Conservation (phyloP, 169 alveolate species). For the Plasmodium inui region DNA sequence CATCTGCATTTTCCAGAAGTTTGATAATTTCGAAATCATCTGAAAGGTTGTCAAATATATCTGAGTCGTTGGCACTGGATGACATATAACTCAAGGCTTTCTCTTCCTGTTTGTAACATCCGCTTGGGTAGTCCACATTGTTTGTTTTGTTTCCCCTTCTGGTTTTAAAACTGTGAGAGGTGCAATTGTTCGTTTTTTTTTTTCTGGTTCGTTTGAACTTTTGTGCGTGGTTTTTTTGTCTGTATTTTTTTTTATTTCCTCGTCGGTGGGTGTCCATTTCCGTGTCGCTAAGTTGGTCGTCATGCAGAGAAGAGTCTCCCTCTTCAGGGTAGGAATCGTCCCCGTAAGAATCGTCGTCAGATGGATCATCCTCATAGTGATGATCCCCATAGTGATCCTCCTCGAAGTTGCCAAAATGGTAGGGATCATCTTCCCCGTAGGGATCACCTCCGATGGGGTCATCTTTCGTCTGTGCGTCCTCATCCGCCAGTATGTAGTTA, state of each 20-base stretch:
- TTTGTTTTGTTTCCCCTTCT: neutral
- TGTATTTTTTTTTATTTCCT: neutral
- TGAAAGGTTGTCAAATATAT: conserved; percentile 53
- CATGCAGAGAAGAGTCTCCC: neutral
- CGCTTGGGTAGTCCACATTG: neutral
- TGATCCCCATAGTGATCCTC: neutral
- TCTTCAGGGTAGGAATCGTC: neutral
- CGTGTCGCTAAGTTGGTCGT: neutral
- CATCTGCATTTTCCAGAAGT: conserved; percentile 42
- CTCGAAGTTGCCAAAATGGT: neutral
- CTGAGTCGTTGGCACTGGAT: conserved; percentile 60
- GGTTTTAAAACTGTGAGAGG: neutral
- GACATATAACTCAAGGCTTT: conserved; percentile 17
- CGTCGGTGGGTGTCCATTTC: neutral
- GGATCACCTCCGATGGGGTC: neutral
- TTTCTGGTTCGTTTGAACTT: neutral
- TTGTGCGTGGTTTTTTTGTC: neutral
- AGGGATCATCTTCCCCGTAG: neutral
- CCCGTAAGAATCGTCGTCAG: neutral
- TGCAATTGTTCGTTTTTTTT: neutral
- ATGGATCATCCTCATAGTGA: neutral
- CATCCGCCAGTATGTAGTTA: conserved; percentile 58
- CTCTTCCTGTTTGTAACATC: neutral
- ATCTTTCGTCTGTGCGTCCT: neutral
- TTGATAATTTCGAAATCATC: conserved; percentile 76